These are phyloP conservation scores for Brachypodium distachyon DNA, from an alignment of 202 grass and related monocot species.

Conservation along the genomic window DNA sequence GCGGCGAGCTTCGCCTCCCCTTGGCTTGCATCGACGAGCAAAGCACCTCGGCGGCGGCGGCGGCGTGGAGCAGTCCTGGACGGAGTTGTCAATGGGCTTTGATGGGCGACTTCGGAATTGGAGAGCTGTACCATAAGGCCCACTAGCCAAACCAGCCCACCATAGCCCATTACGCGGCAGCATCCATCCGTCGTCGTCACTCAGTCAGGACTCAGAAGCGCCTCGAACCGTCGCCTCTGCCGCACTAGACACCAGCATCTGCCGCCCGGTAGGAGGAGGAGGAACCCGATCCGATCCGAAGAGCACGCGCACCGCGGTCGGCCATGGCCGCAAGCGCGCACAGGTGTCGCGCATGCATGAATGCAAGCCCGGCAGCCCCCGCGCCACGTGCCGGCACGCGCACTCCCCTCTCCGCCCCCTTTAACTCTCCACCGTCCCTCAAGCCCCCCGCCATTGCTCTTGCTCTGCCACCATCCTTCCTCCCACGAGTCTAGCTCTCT, in stretches of 20 bases:
- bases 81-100: background rate
- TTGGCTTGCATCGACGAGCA: background rate
- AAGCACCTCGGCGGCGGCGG: background rate
- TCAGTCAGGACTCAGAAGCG: no score
- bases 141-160: background rate
- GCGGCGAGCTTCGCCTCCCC: background rate
- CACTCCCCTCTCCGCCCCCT: constrained; percentile 17
- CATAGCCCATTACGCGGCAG: background rate
- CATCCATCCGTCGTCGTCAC: background rate
- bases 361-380: constrained; percentile 13
- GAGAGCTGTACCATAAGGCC: background rate
- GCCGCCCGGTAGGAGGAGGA: background rate
- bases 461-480: background rate
- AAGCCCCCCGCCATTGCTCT: constrained; percentile 2
- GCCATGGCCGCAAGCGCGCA: constrained; percentile 9
- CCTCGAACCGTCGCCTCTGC: background rate
- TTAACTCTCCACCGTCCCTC: constrained; percentile 19
- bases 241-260: background rate
- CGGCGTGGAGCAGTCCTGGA: background rate
- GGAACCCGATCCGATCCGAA: background rate
- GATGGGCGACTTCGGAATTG: background rate
- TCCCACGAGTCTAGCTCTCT: background rate
- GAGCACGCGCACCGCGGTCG: background rate
- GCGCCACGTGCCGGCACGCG: constrained; percentile 36
- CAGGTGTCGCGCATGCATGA: constrained; percentile 43